Conservation (phyloP, 1,284 basidiomycete genomes). For the Pisolithus thermaeus region DNA sequence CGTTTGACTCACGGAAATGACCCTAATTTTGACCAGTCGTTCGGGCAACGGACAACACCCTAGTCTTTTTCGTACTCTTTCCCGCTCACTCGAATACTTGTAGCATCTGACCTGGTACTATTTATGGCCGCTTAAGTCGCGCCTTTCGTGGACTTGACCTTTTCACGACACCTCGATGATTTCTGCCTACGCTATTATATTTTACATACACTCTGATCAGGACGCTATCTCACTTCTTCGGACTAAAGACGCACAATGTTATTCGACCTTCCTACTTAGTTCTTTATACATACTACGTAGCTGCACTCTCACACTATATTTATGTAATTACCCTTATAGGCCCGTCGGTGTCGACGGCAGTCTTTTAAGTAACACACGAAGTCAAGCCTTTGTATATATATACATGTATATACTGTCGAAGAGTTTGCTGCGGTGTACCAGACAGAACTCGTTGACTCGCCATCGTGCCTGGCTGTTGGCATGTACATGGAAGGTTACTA, state of each 20-base stretch:
- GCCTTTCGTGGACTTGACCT: neutral
- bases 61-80: neutral
- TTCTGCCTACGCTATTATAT: conserved; percentile 1
- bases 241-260: neutral
- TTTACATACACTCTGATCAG: conserved; percentile 12
- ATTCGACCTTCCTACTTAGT: neutral
- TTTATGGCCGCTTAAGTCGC: neutral
- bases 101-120: neutral
- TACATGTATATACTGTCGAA: no score
- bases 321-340: neutral
- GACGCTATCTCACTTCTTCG: neutral
- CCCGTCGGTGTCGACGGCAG: no score
- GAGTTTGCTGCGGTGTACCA: no score
- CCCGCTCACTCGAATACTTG: neutral
- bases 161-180: neutral
- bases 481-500: no score
- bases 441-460: no score
- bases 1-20: neutral
- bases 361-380: neutral
- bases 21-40: neutral
- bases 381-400: no score
- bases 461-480: no score
- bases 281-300: neutral
- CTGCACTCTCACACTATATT: neutral
- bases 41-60: neutral